Percentiles rank a stretch among this genome's conserved stretches.
Conservation (phyloP, 164 flowering plant genomes). For the Berberis thunbergii region DNA sequence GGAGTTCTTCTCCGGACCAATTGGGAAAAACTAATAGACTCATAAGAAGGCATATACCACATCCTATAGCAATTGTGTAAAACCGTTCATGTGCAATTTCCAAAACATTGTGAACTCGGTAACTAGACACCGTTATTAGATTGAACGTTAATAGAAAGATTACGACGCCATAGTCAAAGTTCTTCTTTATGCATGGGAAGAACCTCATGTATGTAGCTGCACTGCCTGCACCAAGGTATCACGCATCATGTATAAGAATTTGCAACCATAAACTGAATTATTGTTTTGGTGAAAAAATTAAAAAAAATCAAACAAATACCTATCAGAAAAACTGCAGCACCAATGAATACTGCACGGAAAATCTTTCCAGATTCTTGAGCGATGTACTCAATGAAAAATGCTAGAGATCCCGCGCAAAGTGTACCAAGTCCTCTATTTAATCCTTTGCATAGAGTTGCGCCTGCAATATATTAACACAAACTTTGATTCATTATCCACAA, state of each 20-base stretch:
- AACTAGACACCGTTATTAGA: conserved; percentile 78
- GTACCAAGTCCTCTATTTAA: conserved; percentile 89
- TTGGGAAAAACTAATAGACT: conserved; percentile 65
- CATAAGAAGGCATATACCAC: conserved; percentile 78
- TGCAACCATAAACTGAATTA: background rate
- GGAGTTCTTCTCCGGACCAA: conserved; percentile 91
- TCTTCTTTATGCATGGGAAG: conserved; percentile 71
- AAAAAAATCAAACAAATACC: conserved; percentile 29
- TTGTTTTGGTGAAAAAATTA: background rate
- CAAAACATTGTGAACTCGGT: conserved; percentile 53
- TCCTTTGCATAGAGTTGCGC: conserved; percentile 90
- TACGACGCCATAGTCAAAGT: conserved; percentile 82
- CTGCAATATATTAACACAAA: conserved; percentile 16
- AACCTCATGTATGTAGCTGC: conserved; percentile 65
- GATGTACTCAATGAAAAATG: conserved; percentile 58
- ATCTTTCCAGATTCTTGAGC: conserved; percentile 41
- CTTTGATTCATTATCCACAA: background rate
- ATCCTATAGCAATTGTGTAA: conserved; percentile 76
- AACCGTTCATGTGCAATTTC: conserved; percentile 59
- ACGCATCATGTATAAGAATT: background rate
- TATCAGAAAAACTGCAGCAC: conserved; percentile 51
- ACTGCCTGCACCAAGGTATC: conserved; percentile 14
- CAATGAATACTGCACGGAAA: conserved; percentile 62
- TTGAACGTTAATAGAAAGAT: conserved; percentile 88
- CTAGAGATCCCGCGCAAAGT: conserved; percentile 64